phyloP scores from a whole-genome alignment of 176 grass and related monocot genomes.

The Urochloa ruziziensis region DNA sequence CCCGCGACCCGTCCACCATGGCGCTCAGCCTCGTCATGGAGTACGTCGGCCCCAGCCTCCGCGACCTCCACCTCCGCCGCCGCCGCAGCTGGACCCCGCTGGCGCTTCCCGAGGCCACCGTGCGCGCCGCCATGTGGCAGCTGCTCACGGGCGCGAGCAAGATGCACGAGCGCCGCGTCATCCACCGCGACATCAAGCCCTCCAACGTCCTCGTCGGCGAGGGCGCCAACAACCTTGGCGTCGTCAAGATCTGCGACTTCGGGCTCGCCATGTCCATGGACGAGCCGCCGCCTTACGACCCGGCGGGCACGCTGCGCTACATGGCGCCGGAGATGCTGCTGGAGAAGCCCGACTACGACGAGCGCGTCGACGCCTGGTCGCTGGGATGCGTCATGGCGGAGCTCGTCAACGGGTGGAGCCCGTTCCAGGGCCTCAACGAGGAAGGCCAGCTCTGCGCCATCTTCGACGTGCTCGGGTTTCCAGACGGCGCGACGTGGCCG shows the following conservation, averaged over 20 bases:
- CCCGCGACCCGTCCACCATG: no score
- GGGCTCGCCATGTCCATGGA: slow-evolving; percentile 3
- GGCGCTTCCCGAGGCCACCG: not conserved
- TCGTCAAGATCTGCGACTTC: slow-evolving; percentile 46
- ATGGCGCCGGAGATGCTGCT: slow-evolving; percentile 20
- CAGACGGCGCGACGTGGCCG: no score
- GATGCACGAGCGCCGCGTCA: slow-evolving; percentile 38
- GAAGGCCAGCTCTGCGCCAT: no score
- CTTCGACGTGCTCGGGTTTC: no score
- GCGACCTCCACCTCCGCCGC: not conserved
- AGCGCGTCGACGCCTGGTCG: no score
- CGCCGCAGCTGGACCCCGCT: not conserved
- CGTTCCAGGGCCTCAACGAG: no score
- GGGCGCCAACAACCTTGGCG: not conserved
- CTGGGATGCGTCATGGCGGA: no score
- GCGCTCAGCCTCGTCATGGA: no score
- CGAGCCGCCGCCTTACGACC: slow-evolving; percentile 9
- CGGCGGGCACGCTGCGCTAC: slow-evolving; percentile 17
- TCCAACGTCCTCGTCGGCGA: slow-evolving; percentile 60
- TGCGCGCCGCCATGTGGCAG: slow-evolving; percentile 31
- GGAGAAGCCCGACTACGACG: no score
- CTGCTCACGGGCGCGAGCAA: slow-evolving; percentile 14
- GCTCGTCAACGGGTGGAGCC: no score
- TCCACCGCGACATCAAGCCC: slow-evolving; percentile 90
- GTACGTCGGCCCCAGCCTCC: not conserved